Evolutionary conservation across 176 grass and related monocot species (phyloP), one percentile per base, ranked within the genome.

Genomic region (Rhynchospora pubera): DNA sequence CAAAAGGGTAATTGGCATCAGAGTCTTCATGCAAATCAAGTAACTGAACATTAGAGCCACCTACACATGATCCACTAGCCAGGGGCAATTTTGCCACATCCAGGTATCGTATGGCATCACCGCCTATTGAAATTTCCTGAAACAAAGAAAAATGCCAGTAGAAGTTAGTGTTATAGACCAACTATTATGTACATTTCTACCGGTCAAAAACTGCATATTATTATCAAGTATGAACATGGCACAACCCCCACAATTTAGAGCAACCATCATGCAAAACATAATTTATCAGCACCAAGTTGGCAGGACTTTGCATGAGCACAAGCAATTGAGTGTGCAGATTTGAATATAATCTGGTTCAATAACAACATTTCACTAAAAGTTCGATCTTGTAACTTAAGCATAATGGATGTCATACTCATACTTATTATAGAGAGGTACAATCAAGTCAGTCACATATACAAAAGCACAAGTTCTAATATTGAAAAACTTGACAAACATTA

Each of bases 1-100:
- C 79, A 65, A 82, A 82, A 32, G 59, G 79, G 5, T 82, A 82
- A 45, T 12, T 61, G 62, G 62, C 62, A 66, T 82, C 79, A 28
- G 60, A 65, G 61, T 82, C 79, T 64, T 82, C 79, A 50, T 67
- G 28, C 32, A 46, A 65, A 61, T 82, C 79, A 62, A 21, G 22
- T 18, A 21, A 65, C 39, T 15, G 65, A 66, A 50, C 61, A 18
- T 39, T 82, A 82, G 79, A 65, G 65, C 42, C 58, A 62, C 48
- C 2, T 8, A 82, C 19, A 60, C 79, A 64, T 39, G 79, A 65
- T 14, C 79, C 79, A 64, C 79, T 81, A 52, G 21, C 47, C 5
- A 76, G 11, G 4, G 23, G 28, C 13, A 76, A 53, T 30, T 77
- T 18, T 7, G 50, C 43, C 15, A 18, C 57, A 32, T 63, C 30